Percentiles rank a stretch among this genome's conserved stretches.
phyloP scores from a whole-genome alignment of 2,329 filamentous ascomycete species.

The Fusarium coffeatum region DNA sequence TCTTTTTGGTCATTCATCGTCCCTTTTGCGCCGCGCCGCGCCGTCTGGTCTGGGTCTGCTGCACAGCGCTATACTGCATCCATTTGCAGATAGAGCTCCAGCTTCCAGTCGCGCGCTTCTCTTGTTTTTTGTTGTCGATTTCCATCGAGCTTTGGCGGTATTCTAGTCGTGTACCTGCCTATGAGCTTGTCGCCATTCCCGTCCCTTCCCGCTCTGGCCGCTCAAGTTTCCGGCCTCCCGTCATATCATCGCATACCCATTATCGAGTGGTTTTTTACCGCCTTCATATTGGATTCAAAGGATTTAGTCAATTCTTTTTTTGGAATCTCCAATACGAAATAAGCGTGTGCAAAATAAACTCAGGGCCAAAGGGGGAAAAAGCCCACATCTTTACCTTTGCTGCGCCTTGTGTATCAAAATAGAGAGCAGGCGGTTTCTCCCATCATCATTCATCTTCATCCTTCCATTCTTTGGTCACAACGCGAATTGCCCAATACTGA shows the following conservation, averaged over 20 bases:
- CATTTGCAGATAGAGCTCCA: conserved; percentile 5
- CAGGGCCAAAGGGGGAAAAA: background rate
- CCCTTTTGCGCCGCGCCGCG: conserved; percentile 19
- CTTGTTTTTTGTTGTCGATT: conserved; percentile 14
- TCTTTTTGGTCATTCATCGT: conserved; percentile 27
- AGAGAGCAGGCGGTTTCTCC: conserved; percentile 1
- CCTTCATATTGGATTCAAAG: conserved; percentile 10
- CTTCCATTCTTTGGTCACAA: conserved; percentile 10
- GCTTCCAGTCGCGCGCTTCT: conserved; percentile 27
- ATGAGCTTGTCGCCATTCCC: conserved; percentile 41
- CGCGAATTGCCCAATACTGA: conserved; percentile 21
- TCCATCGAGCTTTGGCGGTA: conserved; percentile 18
- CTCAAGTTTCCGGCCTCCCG: conserved; percentile 42
- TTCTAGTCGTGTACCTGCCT: conserved; percentile 34
- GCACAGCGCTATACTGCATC: conserved; percentile 15
- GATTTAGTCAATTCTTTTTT: conserved; percentile 25
- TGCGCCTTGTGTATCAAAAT: conserved; percentile 19
- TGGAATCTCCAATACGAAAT: conserved; percentile 14
- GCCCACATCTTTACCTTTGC: conserved; percentile 18
- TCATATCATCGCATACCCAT: conserved; percentile 13
- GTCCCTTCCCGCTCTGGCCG: conserved; percentile 44
- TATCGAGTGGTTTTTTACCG: conserved; percentile 11
- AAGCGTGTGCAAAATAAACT: conserved; percentile 18
- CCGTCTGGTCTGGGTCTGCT: conserved; percentile 1
- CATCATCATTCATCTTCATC: conserved; percentile 9